Percentiles rank a stretch among this genome's conserved stretches.
These are phyloP conservation scores for Powellomyces hirtus DNA, from an alignment of 192 early-diverging fungal genomes.

Conservation along the genomic window DNA sequence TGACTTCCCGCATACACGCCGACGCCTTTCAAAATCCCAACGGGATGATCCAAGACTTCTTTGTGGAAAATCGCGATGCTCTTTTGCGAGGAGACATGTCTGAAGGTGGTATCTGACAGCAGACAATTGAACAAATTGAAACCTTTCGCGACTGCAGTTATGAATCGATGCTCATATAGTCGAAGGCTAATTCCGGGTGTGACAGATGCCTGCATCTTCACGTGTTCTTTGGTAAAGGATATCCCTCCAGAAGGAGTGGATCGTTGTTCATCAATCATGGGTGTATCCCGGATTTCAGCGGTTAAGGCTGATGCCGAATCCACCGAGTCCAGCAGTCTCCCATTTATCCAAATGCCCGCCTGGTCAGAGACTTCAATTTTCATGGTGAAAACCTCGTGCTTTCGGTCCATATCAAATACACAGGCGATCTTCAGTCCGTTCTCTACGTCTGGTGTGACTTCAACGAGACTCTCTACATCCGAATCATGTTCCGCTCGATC, in stretches of 20 bases:
- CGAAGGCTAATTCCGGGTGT: slow-evolving; percentile 9
- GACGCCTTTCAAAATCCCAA: slow-evolving; percentile 20
- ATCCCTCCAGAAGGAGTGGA: not conserved
- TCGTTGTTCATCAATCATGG: too few species aligned
- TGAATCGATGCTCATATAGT: slow-evolving; percentile 12
- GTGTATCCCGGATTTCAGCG: too few species aligned
- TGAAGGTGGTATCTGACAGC: slow-evolving; percentile 9
- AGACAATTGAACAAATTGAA: slow-evolving; percentile 15
- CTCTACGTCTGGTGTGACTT: not conserved
- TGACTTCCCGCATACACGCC: not conserved
- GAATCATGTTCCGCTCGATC: not conserved
- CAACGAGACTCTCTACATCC: not conserved
- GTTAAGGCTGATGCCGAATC: too few species aligned
- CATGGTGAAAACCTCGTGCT: not conserved
- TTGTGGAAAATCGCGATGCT: slow-evolving; percentile 8
- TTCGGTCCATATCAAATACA: not conserved
- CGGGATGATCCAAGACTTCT: slow-evolving; percentile 21
- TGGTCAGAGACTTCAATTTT: not conserved
- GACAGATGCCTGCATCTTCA: not conserved
- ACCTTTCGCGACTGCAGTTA: not conserved
- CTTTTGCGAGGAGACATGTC: slow-evolving; percentile 9
- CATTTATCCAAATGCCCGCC: not conserved
- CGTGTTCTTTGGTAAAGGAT: not conserved
- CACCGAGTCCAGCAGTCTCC: not conserved
- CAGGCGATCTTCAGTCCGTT: not conserved